Percentiles rank a stretch among this genome's conserved stretches.
Conservation (phyloP, 1,139 yeast genomes). For the Candida sp. region DNA sequence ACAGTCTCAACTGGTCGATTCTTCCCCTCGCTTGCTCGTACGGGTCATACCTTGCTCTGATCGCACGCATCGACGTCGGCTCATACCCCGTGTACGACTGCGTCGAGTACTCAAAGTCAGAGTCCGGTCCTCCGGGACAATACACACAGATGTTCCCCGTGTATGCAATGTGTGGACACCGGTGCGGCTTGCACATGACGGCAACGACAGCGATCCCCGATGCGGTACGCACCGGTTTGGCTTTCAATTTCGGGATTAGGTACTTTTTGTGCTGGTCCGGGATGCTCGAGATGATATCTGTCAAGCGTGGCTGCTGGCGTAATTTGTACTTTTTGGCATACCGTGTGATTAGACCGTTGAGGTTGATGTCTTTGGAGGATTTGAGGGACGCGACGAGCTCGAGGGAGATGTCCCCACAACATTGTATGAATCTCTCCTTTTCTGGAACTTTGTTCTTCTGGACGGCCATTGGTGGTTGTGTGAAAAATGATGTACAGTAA, state of each 20-base stretch:
- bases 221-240: slow-evolving; percentile 98
- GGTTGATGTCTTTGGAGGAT: slow-evolving; percentile 78
- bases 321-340: slow-evolving; percentile 90
- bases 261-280: slow-evolving; percentile 97
- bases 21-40: slow-evolving; percentile 99
- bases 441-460: slow-evolving; percentile 62
- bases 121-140: slow-evolving; percentile 99
- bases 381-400: slow-evolving; percentile 84
- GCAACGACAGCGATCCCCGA: slow-evolving; percentile 99
- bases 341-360: slow-evolving; percentile 88
- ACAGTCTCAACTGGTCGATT: slow-evolving; percentile 90
- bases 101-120: slow-evolving; percentile 97
- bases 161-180: slow-evolving; percentile 99
- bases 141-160: slow-evolving; percentile 99
- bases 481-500: background rate
- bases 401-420: slow-evolving; percentile 91
- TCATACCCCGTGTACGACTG: slow-evolving; percentile 99
- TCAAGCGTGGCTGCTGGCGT: slow-evolving; percentile 91
- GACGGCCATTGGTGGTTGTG: slow-evolving; percentile 30
- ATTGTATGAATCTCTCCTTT: slow-evolving; percentile 89
- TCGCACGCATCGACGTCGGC: slow-evolving; percentile 99
- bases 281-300: slow-evolving; percentile 93
- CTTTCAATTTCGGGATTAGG: slow-evolving; percentile 89
- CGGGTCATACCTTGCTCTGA: slow-evolving; percentile 97
- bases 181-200: slow-evolving; percentile 98